Evolutionary conservation across 352 stramenopile species (phyloP).

Genomic region (Thalassiosira pacifica): DNA sequence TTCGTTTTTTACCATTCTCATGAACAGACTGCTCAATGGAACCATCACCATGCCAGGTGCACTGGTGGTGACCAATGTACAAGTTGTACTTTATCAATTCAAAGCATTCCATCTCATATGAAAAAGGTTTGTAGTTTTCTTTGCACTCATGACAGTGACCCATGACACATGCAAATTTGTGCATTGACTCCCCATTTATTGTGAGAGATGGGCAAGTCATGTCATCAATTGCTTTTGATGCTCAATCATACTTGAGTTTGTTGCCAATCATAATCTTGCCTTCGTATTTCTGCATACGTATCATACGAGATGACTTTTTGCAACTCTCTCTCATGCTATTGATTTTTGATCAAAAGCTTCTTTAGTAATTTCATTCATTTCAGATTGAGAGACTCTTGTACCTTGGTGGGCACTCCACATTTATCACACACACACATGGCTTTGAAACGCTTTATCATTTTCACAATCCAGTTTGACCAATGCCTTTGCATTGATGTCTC

Average conservation of each 20-base stretch:
- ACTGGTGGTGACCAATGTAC: background rate
- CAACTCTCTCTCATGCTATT: background rate
- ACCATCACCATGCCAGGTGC: background rate
- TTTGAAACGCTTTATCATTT: background rate
- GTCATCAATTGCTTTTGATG: background rate
- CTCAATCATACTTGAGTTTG: slow-evolving; percentile 7
- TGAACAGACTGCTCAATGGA: background rate
- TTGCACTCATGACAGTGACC: background rate
- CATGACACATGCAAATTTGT: background rate
- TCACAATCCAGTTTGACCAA: slow-evolving; percentile 4
- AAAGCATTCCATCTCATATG: background rate
- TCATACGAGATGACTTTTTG: background rate
- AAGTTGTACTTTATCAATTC: background rate
- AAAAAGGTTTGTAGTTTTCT: background rate
- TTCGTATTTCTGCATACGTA: background rate
- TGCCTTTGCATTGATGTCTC: background rate
- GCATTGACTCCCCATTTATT: background rate
- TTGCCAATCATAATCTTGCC: background rate
- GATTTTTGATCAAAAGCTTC: background rate
- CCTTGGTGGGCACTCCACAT: background rate
- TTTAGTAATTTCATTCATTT: background rate
- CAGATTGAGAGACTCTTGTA: background rate
- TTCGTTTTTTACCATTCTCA: background rate
- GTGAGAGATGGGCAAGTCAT: background rate
- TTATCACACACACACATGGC: background rate